A percentile compares a stretch with the other conserved stretches of the same genome.
These are phyloP conservation scores for Dothideomycetes sp. DNA, from an alignment of 2,329 filamentous ascomycete genomes.

Conservation along the genomic window DNA sequence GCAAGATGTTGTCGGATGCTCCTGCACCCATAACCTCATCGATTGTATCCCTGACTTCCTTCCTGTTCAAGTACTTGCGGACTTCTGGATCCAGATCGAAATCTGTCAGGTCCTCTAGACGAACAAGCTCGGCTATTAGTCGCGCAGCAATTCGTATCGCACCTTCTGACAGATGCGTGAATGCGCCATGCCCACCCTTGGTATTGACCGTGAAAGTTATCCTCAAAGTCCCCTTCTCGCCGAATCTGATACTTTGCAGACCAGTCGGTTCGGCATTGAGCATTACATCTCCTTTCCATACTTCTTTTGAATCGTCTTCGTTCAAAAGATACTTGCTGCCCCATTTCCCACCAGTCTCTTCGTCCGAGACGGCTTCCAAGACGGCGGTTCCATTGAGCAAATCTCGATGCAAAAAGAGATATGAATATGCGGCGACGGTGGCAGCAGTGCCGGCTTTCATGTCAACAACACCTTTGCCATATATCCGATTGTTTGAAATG, in stretches of 20 bases:
- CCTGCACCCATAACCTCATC: conserved; percentile 31
- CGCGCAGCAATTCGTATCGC: conserved; percentile 29
- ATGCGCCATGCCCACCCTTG: conserved; percentile 32
- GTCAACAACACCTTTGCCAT: conserved; percentile 34
- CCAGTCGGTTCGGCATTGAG: conserved; percentile 33
- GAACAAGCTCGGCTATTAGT: conserved; percentile 25
- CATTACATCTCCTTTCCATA: conserved; percentile 32
- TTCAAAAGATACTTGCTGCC: conserved; percentile 30
- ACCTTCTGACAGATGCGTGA: conserved; percentile 31
- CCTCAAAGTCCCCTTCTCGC: conserved; percentile 36
- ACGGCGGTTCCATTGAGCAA: conserved; percentile 11
- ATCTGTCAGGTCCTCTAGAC: conserved; percentile 21
- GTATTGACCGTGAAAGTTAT: conserved; percentile 29
- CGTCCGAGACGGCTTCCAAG: conserved; percentile 31
- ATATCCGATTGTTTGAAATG: conserved; percentile 25
- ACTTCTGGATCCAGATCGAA: conserved; percentile 22
- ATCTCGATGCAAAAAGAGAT: conserved; percentile 20
- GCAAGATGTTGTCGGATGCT: conserved; percentile 25
- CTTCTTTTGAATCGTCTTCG: conserved; percentile 18
- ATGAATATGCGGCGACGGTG: conserved; percentile 31
- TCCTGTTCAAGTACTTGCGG: conserved; percentile 22
- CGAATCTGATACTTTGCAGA: conserved; percentile 32
- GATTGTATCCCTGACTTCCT: conserved; percentile 25
- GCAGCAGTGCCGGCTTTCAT: conserved; percentile 38
- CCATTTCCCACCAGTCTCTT: conserved; percentile 33